Evolutionary conservation across 495 filamentous ascomycete species (phyloP), one percentile per base, ranked within the genome.

Genomic region (Chaetomium fimeti): DNA sequence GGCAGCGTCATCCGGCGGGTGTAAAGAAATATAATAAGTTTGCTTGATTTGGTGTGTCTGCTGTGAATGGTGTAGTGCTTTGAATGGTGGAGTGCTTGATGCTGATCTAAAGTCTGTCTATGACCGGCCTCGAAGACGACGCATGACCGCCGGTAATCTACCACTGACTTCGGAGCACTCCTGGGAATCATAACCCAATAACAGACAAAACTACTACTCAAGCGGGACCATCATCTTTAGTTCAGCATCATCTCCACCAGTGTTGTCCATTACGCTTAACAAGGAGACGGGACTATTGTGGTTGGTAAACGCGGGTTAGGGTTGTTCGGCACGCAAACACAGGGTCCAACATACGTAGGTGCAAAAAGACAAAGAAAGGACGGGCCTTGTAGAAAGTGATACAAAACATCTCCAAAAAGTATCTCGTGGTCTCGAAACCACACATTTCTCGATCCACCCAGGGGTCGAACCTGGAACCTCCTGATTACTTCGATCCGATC

Each of bases 1-100:
- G 43, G 18, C 48, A 56, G 51, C 62, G 38, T 16, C 51, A 29
- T 9, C 38, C 28, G 51, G 8, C 6, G 57, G 48, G 49, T 2
- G 4, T 22, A 18, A 27, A 40, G 25, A 60, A 61, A 64, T 68
- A 40, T 57, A 66, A 6, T 27, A 60, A 48, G 57, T 62, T 24
- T 9, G 24, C 38, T 11, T 65, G 51, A 6, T 29, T 27, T 40
- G 20, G 18, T n/a, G 38, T 47, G 28, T 6, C 12, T 36, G 32
- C 8, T 5, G 32, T 36, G 32, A 9, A 5, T 11, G 12, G 12
- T 36, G 32, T 36, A 9, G 32, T 36, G n/a, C 36, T 25, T 9
- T 38, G 38, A 24, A 4, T 1, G 2, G 55, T 45, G 11, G 9
- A 7, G 9, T 29, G 40, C 13, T 43, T 43, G 40, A 43, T 18